Conservation (phyloP, 768 basidiomycete species). For the Strobilomyces confusus region DNA sequence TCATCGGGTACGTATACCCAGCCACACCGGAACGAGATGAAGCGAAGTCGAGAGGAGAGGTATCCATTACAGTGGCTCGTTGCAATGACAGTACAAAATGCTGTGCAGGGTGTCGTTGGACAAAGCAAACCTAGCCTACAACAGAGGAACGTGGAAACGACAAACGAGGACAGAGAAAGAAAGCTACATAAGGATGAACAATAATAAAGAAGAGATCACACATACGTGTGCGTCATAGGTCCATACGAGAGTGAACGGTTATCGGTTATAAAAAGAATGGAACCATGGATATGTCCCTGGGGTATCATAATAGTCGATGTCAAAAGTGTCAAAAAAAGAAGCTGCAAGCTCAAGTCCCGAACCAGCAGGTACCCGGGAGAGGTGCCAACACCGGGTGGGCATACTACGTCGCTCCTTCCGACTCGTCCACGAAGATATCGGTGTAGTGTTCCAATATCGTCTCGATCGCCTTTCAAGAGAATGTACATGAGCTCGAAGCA, state of each 20-base stretch:
- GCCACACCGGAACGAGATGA: not conserved
- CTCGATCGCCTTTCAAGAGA: conserved; percentile 70
- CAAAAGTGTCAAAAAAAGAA: not conserved
- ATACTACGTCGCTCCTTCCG: conserved; percentile 39
- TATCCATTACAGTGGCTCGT: conserved; percentile 6
- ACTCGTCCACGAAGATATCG: conserved; percentile 95
- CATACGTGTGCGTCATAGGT: not conserved
- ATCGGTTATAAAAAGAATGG: conserved; percentile 10
- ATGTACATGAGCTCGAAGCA: conserved; percentile 6
- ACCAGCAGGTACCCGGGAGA: not conserved
- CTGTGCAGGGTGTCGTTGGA: conserved; percentile 13
- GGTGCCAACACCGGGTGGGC: not conserved
- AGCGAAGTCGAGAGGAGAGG: not conserved
- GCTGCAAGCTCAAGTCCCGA: not conserved
- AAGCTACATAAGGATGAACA: not conserved
- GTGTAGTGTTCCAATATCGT: conserved; percentile 92
- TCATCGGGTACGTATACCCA: no score
- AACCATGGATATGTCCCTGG: conserved; percentile 8
- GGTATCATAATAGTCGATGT: conserved; percentile 30
- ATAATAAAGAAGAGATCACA: not conserved
- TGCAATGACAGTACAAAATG: conserved; percentile 20
- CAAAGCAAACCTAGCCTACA: not conserved
- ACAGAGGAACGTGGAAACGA: not conserved
- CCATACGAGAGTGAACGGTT: not conserved
- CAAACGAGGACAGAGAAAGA: not conserved